Conservation (phyloP, 2,329 filamentous ascomycete species). For the Xylariales sp. region DNA sequence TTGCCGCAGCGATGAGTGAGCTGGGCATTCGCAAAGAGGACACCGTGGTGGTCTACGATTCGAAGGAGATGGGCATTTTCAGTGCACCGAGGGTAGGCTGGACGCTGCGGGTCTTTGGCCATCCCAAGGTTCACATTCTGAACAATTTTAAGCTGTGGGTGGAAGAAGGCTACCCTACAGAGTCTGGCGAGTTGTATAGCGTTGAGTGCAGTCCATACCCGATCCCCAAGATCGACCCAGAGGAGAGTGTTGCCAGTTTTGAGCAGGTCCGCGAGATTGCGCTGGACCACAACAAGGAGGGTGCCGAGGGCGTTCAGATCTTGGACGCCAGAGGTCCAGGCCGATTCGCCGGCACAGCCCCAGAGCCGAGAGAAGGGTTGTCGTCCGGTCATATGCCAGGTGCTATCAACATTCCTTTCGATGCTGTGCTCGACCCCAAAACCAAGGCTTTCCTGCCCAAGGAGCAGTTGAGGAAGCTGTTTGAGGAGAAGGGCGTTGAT, state of each 20-base stretch:
- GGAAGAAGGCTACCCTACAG: slow-evolving; percentile 74
- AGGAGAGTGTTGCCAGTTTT: slow-evolving; percentile 69
- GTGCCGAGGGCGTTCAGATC: slow-evolving; percentile 78
- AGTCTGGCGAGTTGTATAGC: slow-evolving; percentile 70
- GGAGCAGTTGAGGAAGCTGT: slow-evolving; percentile 69
- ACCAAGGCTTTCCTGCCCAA: slow-evolving; percentile 76
- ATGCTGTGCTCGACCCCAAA: slow-evolving; percentile 72
- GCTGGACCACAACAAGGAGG: slow-evolving; percentile 74
- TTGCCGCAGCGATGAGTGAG: slow-evolving; percentile 83
- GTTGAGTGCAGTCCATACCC: slow-evolving; percentile 63
- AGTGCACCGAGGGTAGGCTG: slow-evolving; percentile 90
- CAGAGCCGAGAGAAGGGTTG: slow-evolving; percentile 81
- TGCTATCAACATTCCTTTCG: slow-evolving; percentile 77
- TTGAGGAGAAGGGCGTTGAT: slow-evolving; percentile 76
- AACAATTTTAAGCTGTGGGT: slow-evolving; percentile 98
- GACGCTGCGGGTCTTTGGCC: slow-evolving; percentile 89
- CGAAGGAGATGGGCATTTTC: slow-evolving; percentile 87
- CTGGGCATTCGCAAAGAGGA: slow-evolving; percentile 86
- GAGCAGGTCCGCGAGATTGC: slow-evolving; percentile 79
- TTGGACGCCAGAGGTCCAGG: slow-evolving; percentile 80
- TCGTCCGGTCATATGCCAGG: slow-evolving; percentile 90
- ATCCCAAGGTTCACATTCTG: slow-evolving; percentile 80
- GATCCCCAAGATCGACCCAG: slow-evolving; percentile 53
- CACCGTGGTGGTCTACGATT: slow-evolving; percentile 90
- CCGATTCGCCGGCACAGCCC: slow-evolving; percentile 76